Conservation (phyloP, 345 rosid species). For the Camelina hispida region DNA sequence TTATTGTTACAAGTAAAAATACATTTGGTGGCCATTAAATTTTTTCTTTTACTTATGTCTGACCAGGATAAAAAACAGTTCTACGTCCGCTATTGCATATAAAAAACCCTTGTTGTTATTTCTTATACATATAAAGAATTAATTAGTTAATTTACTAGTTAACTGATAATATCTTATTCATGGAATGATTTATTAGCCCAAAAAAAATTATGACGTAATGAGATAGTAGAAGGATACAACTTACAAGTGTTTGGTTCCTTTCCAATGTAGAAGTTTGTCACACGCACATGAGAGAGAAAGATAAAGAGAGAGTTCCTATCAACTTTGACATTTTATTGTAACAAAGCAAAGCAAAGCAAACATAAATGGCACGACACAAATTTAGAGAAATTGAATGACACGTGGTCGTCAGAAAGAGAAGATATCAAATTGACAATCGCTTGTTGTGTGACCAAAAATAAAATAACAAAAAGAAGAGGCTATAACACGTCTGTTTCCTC, state of each 20-base stretch:
- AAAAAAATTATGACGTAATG: background rate
- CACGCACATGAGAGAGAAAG: conserved; percentile 27
- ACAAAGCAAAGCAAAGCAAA: conserved; percentile 10
- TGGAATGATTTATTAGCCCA: background rate
- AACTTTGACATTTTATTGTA: conserved; percentile 37
- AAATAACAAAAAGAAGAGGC: background rate
- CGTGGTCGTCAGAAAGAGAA: conserved; percentile 32
- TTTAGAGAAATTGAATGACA: conserved; percentile 24
- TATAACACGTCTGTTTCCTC: too few relatives aligned
- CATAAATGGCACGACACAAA: conserved; percentile 24
- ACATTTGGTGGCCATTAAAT: too few relatives aligned
- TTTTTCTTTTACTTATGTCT: too few relatives aligned
- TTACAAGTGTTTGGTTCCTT: conserved; percentile 36
- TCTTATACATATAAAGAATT: background rate
- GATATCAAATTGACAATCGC: conserved; percentile 24
- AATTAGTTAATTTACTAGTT: background rate
- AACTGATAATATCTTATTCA: background rate
- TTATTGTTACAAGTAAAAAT: too few relatives aligned
- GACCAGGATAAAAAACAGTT: too few relatives aligned
- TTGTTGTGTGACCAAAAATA: conserved; percentile 8
- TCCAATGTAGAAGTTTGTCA: conserved; percentile 31
- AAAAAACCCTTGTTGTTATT: background rate
- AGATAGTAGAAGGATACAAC: background rate
- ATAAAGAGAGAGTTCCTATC: conserved; percentile 27
- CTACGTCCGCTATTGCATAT: too few relatives aligned